phyloP scores from a whole-genome alignment of 2,329 filamentous ascomycete species.

The Exophiala sideris region DNA sequence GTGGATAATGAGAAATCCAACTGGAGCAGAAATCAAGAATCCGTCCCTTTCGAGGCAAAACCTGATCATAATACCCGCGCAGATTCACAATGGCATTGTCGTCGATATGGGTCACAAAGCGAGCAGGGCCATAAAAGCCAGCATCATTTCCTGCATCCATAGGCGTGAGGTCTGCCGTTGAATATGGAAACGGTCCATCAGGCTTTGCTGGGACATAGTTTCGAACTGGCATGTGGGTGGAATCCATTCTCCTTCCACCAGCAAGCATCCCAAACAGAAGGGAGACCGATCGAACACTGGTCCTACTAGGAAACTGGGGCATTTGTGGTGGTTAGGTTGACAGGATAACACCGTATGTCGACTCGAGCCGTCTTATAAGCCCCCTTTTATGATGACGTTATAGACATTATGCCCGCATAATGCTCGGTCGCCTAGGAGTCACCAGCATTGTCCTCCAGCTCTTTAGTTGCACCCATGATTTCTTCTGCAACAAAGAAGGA shows the following conservation, averaged over 20 bases:
- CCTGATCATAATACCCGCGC: conserved; percentile 44
- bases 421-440: background rate
- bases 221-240: background rate
- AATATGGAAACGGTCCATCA: conserved; percentile 28
- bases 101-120: conserved; percentile 55
- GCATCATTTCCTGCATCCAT: conserved; percentile 28
- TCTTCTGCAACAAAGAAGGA: no score
- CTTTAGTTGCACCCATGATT: background rate
- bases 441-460: no score
- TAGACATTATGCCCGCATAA: background rate
- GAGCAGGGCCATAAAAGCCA: conserved; percentile 34
- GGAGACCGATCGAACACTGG: conserved; percentile 17
- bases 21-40: conserved; percentile 52
- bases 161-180: conserved; percentile 26
- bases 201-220: conserved; percentile 22
- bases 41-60: conserved; percentile 40
- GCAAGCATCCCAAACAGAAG: conserved; percentile 18
- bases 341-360: background rate
- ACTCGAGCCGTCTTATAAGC: background rate
- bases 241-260: conserved; percentile 14
- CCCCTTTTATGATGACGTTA: background rate
- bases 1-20: conserved; percentile 50
- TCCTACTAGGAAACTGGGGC: background rate
- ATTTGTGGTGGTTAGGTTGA: background rate
- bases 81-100: conserved; percentile 46